Evolutionary conservation across 1,284 basidiomycete genomes (phyloP), one percentile per base, ranked within the genome.

Genomic region (Clitocybe nebularis): DNA sequence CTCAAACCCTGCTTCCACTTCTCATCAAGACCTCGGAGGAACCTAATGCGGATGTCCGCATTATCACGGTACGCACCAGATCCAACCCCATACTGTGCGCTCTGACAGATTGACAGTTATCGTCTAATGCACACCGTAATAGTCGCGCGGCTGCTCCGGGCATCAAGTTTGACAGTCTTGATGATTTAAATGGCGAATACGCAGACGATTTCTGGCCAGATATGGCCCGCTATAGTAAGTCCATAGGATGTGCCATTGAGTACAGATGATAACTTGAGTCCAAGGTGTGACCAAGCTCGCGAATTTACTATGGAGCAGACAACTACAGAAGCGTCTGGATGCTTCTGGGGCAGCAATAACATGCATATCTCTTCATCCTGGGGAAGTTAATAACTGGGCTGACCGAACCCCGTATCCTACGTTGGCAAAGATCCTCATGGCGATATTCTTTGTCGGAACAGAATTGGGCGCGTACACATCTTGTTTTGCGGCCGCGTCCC

Each of bases 61-160:
- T 80, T 13, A 61, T 79, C 3, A 66, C 64, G 35, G 77, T 78
- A 29, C 36, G 71, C 51, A 3, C n/a, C n/a, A n/a, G n/a, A n/a
- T n/a, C n/a, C n/a, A n/a, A n/a, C n/a, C n/a, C n/a, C 29, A 23
- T 22, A 0, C 34, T 11, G 10, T 36, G 58, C 52, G 45, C 57
- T 45, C 22, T 35, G 2, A 30, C 10, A 5, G 5, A 28, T 10
- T 30, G 32, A 13, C 19, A 48, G 50, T 50, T 47, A 52, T 48
- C 50, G 6, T 60, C 58, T 1, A 29, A 43, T 7, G 52, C 41
- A 3, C 60, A 58, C 32, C 36, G 42, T 6, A 40, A 29, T 5
- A n/a, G n/a, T n/a, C 36, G 45, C n/a, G 52, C 52, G 11, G 46
- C 50, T 3, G 38, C 50, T 14, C 45, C 52, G 2, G 44, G 49